Evolutionary conservation across 2,329 filamentous ascomycete genomes (phyloP).

Genomic region (Monilinia polystroma): DNA sequence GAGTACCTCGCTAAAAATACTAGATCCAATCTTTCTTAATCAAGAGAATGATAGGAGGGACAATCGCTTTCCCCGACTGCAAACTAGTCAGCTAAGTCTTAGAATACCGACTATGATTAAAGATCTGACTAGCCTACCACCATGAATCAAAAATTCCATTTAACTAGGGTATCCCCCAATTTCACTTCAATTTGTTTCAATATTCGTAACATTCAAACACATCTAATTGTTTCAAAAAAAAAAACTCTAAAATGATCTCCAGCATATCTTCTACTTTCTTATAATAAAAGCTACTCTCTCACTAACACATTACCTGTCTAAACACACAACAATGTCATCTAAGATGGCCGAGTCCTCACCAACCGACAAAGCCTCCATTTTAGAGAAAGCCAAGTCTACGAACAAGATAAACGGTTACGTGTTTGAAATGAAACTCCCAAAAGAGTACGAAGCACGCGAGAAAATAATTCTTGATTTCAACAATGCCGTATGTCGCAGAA

Average conservation of each 20-base stretch:
- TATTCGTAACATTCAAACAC: not conserved
- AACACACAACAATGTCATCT: not conserved
- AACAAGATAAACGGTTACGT: not conserved
- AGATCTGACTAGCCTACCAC: too few species aligned
- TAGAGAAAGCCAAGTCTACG: not conserved
- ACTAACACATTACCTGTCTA: too few species aligned
- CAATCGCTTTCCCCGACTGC: too few species aligned
- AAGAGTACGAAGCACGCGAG: not conserved
- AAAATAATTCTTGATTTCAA: not conserved
- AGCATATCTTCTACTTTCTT: not conserved
- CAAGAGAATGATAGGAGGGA: too few species aligned
- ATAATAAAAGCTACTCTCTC: too few species aligned
- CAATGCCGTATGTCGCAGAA: too few species aligned
- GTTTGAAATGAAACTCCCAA: not conserved
- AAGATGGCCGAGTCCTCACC: not conserved
- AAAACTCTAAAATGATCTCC: not conserved
- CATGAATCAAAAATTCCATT: too few species aligned
- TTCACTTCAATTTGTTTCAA: not conserved
- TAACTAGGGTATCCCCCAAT: not conserved
- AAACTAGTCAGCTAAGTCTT: too few species aligned
- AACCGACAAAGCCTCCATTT: not conserved
- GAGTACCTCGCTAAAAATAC: too few species aligned
- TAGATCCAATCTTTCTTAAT: too few species aligned
- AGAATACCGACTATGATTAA: not conserved
- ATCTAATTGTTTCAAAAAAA: fast-evolving